Evolutionary conservation across 495 filamentous ascomycete species (phyloP), one percentile per base, ranked within the genome.

Genomic region (Darksidea phi): DNA sequence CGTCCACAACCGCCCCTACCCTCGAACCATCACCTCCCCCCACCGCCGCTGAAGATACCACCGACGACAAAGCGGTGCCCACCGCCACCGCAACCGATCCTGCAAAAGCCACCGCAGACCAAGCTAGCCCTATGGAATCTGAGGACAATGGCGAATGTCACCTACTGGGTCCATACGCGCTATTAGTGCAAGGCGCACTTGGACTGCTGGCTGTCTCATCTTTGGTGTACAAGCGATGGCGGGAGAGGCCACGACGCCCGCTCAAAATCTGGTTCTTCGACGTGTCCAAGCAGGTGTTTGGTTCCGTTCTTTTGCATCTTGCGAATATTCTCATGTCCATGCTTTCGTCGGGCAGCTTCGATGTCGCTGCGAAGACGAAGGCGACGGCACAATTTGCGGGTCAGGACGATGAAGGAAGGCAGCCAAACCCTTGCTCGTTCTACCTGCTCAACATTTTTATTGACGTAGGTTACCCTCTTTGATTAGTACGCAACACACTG

Each of bases 191-290:
- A 72, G 85, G 84, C 21, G 89, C 90, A 4, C 82, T 98, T n/a
- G 94, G 94, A 18, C 81, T 78, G 23, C 74, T 97, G 34, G 94
- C 94, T 15, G 75, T 97, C 26, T 74, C 91, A 34, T 88, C 91
- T 5, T 80, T 98, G 18, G 91, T 97, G 17, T 96, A 84, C 74
- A 98, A 98, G 75, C 83, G 94, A 63, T 96, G 88, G 83, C 82
- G 89, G 60, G 94, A 98, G 76, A 79, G 88, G 24, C 93, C 93
- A 0, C 93, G 96, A 68, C 83, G 94, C 42, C 95, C 95, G 17
- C 58, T 97, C 55, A 90, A 90, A 74, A 89, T 98, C 63, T 98
- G 92, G 92, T 90, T 86, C 67, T 97, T 97, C 71, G 94, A 98
- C 74, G 94, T 86, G 32, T 93, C 88, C 15, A 98, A 98, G 77